Base-by-base conservation (phyloP, 1,284 basidiomycete species). In the Moesziomyces antarcticus region DNA sequence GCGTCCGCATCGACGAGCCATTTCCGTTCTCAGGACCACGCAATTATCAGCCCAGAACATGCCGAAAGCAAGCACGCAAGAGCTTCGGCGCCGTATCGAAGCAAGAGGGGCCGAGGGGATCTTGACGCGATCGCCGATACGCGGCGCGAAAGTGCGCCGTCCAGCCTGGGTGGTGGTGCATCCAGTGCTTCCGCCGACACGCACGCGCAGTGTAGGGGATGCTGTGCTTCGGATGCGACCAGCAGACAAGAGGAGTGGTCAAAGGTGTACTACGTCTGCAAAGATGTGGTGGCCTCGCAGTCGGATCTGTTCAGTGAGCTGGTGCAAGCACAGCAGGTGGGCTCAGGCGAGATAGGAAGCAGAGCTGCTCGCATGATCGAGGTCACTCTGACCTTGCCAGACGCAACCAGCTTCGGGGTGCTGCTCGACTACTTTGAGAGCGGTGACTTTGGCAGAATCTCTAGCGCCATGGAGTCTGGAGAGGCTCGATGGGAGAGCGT, bases 401-500 rank as follows among this genome's bases (percentile, higher is more conserved):
- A 62, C 33, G 47, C 60, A 3, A 6, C 53, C 6, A 56, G 50
- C 46, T 67, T 67, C 35, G 24, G 16, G 3, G 24, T 30, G 10
- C 45, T 67, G 16, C 35, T 67, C 20, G 53, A 67, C 22, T 67
- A 61, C 41, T 50, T 67, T 14, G 60, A 67, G 48, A 47, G 51
- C 46, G 64, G 64, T 9, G 50, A 61, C 24, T 67, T 67, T 22
- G 44, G 20, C 35, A 24, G 7, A 6, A 50, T 67, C 16, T 30
- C 57, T 18, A 13, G 35, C 1, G 50, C 53, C 3, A 67, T 67
- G 64, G 53, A 67, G n/a, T 35, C 27, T 0, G 58, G 54, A 21
- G 25, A 16, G 3, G 53, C 53, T 1, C 30, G 58, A 6, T 67
- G 64, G 64, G 58, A 67, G 44, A 52, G 45, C 18, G 46, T 67